Evolutionary conservation across 768 basidiomycete genomes (phyloP).

Genomic region (Sutorius australiensis): DNA sequence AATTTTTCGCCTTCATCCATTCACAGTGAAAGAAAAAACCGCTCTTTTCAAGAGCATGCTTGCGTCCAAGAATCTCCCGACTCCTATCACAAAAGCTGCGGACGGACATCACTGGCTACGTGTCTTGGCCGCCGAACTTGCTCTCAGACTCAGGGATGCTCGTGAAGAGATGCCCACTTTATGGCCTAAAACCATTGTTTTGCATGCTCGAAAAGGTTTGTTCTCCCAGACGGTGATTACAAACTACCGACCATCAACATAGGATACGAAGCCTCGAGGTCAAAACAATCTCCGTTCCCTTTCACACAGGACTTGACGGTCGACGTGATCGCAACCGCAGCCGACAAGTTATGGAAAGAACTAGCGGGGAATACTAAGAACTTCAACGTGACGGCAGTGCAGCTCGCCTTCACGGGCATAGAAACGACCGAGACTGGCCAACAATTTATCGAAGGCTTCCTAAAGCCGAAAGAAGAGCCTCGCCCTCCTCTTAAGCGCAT

Average conservation of each 20-base stretch:
- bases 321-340: constrained; percentile 71
- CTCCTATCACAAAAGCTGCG: constrained; percentile 64
- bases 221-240: neutral
- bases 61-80: constrained; percentile 90
- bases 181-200: constrained; percentile 90
- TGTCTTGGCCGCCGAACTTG: constrained; percentile 87
- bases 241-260: constrained; percentile 2
- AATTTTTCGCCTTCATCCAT: neutral
- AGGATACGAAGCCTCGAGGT: constrained; percentile 67
- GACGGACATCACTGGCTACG: constrained; percentile 90
- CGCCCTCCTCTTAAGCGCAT: constrained; percentile 36
- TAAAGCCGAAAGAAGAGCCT: constrained; percentile 39
- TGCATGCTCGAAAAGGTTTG: constrained; percentile 71
- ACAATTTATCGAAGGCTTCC: constrained; percentile 83
- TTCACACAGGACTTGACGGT: constrained; percentile 71
- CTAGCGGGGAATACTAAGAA: constrained; percentile 55
- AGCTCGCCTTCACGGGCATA: constrained; percentile 74
- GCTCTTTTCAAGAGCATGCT: constrained; percentile 87
- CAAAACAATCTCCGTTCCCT: constrained; percentile 86
- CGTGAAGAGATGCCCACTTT: constrained; percentile 65
- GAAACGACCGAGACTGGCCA: constrained; percentile 76
- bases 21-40: constrained; percentile 79
- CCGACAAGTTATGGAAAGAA: constrained; percentile 83
- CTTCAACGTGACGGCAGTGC: constrained; percentile 70
- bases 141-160: constrained; percentile 79